Conservation (phyloP, 106 monocot genomes). For the Dioscorea alata region DNA sequence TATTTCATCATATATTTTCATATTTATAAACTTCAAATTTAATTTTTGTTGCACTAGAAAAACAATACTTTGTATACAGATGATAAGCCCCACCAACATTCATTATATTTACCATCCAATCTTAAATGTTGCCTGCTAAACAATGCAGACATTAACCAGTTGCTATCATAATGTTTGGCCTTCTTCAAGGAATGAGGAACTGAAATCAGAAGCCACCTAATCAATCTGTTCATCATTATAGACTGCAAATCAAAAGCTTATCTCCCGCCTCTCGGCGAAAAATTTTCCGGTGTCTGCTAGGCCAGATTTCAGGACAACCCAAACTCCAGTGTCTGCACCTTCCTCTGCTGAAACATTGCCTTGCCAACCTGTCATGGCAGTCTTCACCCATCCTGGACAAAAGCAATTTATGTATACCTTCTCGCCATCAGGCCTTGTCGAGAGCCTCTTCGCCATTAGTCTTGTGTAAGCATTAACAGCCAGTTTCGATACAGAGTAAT, state of each 20-base stretch:
- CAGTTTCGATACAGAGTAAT: constrained; percentile 86
- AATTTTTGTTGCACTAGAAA: no score
- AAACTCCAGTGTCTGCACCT: constrained; percentile 82
- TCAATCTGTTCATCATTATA: no score
- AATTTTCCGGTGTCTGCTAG: constrained; percentile 46
- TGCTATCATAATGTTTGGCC: no score
- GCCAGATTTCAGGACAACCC: constrained; percentile 44
- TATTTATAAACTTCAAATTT: no score
- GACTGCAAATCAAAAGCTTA: constrained; percentile 44
- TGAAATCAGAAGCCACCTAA: no score
- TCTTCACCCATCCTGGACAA: constrained; percentile 97
- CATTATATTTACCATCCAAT: no score
- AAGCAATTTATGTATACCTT: constrained; percentile 75
- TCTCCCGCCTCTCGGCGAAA: constrained; percentile 84
- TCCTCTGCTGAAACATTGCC: constrained; percentile 73
- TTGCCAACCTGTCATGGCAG: constrained; percentile 84
- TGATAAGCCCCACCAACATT: no score
- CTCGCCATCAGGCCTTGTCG: constrained; percentile 41
- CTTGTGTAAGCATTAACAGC: constrained; percentile 79
- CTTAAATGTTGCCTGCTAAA: no score
- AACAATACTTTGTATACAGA: no score
- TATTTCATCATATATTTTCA: no score
- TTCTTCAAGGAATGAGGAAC: no score
- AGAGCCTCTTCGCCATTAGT: constrained; percentile 45
- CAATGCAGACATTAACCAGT: no score